Conservation (phyloP, 306 rosid species). For the Trifolium repens region DNA sequence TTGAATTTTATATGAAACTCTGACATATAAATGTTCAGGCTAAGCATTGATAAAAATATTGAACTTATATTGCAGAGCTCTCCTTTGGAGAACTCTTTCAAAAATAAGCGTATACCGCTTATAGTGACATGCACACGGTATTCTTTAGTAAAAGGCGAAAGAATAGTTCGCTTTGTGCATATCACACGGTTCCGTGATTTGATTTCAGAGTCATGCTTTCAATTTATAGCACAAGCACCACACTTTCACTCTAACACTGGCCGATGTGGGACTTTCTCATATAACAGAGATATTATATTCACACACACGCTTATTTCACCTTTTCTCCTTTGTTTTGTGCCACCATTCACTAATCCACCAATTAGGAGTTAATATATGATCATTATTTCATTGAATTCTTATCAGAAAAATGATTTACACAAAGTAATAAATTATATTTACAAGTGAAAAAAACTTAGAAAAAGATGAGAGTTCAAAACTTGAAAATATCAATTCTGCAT, state of each 20-base stretch:
- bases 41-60: too few relatives aligned
- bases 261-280: background rate
- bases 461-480: too few relatives aligned
- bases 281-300: too few relatives aligned
- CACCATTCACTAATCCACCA: background rate
- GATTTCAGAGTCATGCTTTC: background rate
- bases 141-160: conserved; percentile 58
- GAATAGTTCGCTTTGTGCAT: conserved; percentile 49
- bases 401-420: background rate
- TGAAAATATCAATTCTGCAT: too few relatives aligned
- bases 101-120: background rate
- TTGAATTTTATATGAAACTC: too few relatives aligned
- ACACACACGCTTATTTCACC: background rate
- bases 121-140: conserved; percentile 27
- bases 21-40: too few relatives aligned
- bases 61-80: too few relatives aligned
- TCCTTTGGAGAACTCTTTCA: background rate
- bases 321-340: background rate
- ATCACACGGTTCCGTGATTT: background rate
- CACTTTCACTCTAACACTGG: background rate
- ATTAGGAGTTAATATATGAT: background rate
- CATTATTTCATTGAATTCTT: background rate
- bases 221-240: background rate
- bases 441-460: background rate
- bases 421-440: background rate